Base-by-base conservation (phyloP, 2,329 filamentous ascomycete genomes). In the Hypoxylon sp. region DNA sequence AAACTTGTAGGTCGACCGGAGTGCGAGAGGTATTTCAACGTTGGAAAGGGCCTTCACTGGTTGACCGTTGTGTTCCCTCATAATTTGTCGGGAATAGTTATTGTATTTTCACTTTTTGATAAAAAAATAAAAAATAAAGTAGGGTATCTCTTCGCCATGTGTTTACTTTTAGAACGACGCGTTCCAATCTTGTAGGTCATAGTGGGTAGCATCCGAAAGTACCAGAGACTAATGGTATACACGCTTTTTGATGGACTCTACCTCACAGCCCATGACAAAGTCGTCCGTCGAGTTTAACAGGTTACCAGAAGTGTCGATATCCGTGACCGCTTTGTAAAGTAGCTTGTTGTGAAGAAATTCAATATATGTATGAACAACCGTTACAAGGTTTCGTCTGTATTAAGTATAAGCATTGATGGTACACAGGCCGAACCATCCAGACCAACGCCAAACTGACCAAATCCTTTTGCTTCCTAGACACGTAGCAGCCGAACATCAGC, bases 371-470 rank as follows among this genome's bases (percentile, higher is more conserved):
- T 26, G n/a, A 29, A 63, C 29, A 65, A 37, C 54, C 29, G 55
- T 58, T 26, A 58, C 59, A 59, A 66, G 58, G 31, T 42, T 55
- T 35, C 52, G 59, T 59, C 51, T 72, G 61, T 63, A 67, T 69
- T 73, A 71, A 70, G 69, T 74, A 72, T 68, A 53, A 73, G 55
- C 61, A 57, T 70, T 51, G 62, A 64, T 68, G 66, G 67, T 71
- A 70, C 67, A 72, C 62, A 73, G 57, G 59, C 63, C 48, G 64
- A 71, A 72, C 71, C 69, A 69, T 59, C 71, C 65, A 74, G 72
- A 72, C 73, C 64, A 37, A 74, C 72, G 74, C 73, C 72, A 61
- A 67, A 73, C 69, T 57, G 55, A 44, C 39, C 55, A 33, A 51
- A 39, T 35, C 46, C 14, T 46, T 66, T 71, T 53, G 24, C 37